Percentiles rank a stretch among this genome's conserved stretches.
These are phyloP conservation scores for Mycena rosella DNA, from an alignment of 768 basidiomycete genomes.

Conservation along the genomic window DNA sequence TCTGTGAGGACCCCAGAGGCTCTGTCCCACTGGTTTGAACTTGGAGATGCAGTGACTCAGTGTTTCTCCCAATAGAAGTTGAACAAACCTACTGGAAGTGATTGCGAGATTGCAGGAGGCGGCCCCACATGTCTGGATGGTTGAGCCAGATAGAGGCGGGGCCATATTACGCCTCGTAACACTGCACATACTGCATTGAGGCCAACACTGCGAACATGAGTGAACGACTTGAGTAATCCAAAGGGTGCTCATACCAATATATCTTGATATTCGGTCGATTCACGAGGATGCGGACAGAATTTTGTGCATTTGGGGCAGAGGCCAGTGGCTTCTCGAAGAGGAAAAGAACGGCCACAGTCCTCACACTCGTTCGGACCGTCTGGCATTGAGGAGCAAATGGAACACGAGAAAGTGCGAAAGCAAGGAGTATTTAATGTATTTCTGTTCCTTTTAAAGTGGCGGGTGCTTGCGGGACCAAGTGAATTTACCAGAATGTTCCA, in stretches of 20 bases:
- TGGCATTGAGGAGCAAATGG: background rate
- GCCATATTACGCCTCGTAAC: constrained; percentile 3
- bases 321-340: constrained; percentile 3
- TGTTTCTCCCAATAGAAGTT: background rate
- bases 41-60: background rate
- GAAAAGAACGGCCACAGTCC: background rate
- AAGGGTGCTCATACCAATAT: background rate
- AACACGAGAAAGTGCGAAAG: too few species aligned
- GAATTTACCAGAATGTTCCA: background rate
- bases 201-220: background rate
- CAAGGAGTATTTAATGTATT: too few species aligned
- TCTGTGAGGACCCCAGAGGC: background rate
- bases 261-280: background rate
- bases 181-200: background rate
- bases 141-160: background rate
- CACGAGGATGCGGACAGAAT: background rate
- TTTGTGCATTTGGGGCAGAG: constrained; percentile 3
- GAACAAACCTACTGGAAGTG: background rate
- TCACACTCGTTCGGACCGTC: background rate
- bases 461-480: background rate
- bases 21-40: background rate
- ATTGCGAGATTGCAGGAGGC: background rate
- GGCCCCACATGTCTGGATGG: background rate
- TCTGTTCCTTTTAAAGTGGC: too few species aligned
- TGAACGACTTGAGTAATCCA: background rate